Percentiles rank a stretch among this genome's conserved stretches.
Conservation (phyloP, 1,139 yeast genomes). For the Yamadazyma mexicana region DNA sequence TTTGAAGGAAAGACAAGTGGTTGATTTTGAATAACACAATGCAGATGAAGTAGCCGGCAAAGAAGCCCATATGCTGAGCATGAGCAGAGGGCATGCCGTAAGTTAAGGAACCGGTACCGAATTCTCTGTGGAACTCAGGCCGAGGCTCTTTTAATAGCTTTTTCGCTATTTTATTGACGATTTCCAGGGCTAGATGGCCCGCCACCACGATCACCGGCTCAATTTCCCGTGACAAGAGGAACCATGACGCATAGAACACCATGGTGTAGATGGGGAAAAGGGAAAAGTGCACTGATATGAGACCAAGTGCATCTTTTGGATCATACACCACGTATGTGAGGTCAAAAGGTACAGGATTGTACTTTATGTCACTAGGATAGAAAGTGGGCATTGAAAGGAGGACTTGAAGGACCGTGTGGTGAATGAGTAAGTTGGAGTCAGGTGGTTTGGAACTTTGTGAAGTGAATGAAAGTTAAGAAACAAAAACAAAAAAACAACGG, state of each 20-base stretch:
- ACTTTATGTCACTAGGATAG: constrained; percentile 21
- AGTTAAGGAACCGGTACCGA: constrained; percentile 52
- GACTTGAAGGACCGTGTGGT: not conserved
- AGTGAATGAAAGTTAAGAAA: no score
- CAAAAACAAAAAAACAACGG: not conserved
- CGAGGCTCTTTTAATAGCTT: constrained; percentile 67
- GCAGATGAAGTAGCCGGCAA: constrained; percentile 63
- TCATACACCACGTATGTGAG: constrained; percentile 81
- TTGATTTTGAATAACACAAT: constrained; percentile 30
- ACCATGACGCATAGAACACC: constrained; percentile 82
- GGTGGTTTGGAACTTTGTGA: no score
- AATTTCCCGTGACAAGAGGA: constrained; percentile 75
- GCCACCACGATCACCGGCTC: constrained; percentile 82
- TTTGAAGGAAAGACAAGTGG: constrained; percentile 21
- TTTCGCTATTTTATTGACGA: constrained; percentile 69
- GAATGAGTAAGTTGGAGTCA: not conserved
- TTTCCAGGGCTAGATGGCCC: constrained; percentile 83
- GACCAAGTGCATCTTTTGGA: constrained; percentile 61
- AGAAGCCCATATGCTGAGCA: constrained; percentile 92
- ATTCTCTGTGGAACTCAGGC: constrained; percentile 60
- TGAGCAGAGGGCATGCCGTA: constrained; percentile 99
- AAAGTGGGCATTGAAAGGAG: constrained; percentile 26
- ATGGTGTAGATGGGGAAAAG: constrained; percentile 80
- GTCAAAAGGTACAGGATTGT: constrained; percentile 53
- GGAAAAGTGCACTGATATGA: constrained; percentile 69